phyloP scores from a whole-genome alignment of 495 filamentous ascomycete species.

The Rostrohypoxylon terebratum region DNA sequence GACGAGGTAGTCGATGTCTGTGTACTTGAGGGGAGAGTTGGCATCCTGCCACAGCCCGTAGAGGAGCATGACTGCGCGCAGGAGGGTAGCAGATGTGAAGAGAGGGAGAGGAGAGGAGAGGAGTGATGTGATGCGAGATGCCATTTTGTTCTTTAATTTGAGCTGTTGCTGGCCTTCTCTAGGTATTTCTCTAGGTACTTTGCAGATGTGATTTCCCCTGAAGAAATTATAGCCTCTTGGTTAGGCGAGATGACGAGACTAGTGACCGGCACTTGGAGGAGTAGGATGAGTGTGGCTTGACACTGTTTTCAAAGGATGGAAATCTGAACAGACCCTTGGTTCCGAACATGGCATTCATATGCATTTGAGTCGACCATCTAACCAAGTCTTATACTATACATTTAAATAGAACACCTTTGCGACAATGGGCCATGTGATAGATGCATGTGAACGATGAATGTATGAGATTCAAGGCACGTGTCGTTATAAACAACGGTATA shows the following conservation, averaged over 20 bases:
- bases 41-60: slow-evolving; percentile 94
- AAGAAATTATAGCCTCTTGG: neutral
- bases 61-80: slow-evolving; percentile 77
- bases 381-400: neutral
- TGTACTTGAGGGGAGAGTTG: slow-evolving; percentile 92
- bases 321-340: neutral
- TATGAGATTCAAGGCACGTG: slow-evolving; percentile 9
- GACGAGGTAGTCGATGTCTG: slow-evolving; percentile 98
- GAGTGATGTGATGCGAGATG: slow-evolving; percentile 42
- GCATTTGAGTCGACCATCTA: neutral
- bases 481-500: slow-evolving; percentile 13
- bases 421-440: neutral
- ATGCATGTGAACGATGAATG: neutral
- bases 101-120: slow-evolving; percentile 63
- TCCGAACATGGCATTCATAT: neutral
- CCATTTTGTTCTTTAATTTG: slow-evolving; percentile 26
- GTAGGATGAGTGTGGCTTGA: slow-evolving; percentile 1
- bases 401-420: neutral
- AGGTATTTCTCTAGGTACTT: neutral
- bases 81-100: slow-evolving; percentile 73
- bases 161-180: neutral
- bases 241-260: neutral
- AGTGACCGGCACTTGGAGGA: slow-evolving; percentile 22
- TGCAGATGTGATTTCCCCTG: neutral
- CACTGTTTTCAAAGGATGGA: neutral